Conservation (phyloP, 805 yeast genomes). For the Teunomyces stri region DNA sequence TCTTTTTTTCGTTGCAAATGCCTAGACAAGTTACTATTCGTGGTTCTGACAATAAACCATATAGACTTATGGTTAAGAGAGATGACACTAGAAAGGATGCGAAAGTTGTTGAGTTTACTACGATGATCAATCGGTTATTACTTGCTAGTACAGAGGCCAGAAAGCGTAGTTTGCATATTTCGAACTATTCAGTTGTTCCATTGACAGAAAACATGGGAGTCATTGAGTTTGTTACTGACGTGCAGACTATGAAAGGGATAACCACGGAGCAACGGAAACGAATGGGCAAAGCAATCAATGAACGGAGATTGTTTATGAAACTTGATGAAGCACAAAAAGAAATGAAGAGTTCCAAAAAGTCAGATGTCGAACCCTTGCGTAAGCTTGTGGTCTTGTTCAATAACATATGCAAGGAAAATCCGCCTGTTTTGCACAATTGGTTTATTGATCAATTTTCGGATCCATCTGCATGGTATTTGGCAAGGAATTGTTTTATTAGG, state of each 20-base stretch:
- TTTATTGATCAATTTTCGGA: constrained; percentile 86
- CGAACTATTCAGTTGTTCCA: constrained; percentile 86
- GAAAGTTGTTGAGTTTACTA: constrained; percentile 86
- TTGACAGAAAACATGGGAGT: constrained; percentile 84
- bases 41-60: constrained; percentile 76
- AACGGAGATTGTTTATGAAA: constrained; percentile 22
- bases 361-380: constrained; percentile 13
- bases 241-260: constrained; percentile 67
- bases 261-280: constrained; percentile 20
- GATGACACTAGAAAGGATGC: constrained; percentile 97
- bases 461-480: constrained; percentile 82
- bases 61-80: constrained; percentile 76
- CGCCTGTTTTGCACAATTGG: constrained; percentile 84
- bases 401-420: constrained; percentile 35
- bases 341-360: constrained; percentile 15
- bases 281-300: constrained; percentile 20
- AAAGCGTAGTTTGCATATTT: constrained; percentile 65
- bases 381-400: constrained; percentile 22
- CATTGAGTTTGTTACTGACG: constrained; percentile 84
- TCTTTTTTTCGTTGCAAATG: constrained; percentile 79
- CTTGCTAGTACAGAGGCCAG: constrained; percentile 67
- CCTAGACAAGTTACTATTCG: constrained; percentile 74
- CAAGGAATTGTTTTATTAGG: constrained; percentile 70
- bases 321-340: constrained; percentile 24
- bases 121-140: constrained; percentile 76